Evolutionary conservation across 352 stramenopile species (phyloP), one percentile per base, ranked within the genome.

Genomic region (Phytophthora tentaculata): DNA sequence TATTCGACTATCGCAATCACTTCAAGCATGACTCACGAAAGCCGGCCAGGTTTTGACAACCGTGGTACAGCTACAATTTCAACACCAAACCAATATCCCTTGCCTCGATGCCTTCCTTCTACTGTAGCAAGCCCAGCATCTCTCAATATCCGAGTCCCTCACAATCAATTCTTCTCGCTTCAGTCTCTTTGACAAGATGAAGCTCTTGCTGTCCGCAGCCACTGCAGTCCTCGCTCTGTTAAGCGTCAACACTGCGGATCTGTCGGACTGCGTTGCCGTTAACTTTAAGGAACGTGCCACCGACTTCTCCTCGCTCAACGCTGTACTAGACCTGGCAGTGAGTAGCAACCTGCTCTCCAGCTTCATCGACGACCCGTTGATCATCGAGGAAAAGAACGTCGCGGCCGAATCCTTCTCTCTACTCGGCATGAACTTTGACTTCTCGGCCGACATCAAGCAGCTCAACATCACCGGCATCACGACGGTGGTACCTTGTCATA

Each of bases 241-340:
- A 8, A 39, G 9, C 9, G 45, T 39, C 19, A 37, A 69, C 14
- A 53, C 61, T 16, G 55, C 62, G 12, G 52, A 54, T 10, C 39
- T 64, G 48, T 66, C 67, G 10, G 44, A 71, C 45, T 71, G 68
- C 39, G 68, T 75, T 17, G 57, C 44, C 39, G 13, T 80, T 48
- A 69, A 77, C 69, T 80, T 75, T 44, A 73, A 51, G 28, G 44
- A 72, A 47, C 53, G 59, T 20, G 44, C 50, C 16, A 47, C 58
- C 20, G 67, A 79, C 59, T 72, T 81, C 47, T 54, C 47, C 17
- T 67, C 66, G 3, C 65, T 81, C 58, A 81, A 81, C 60, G 45
- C 47, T 16, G 64, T 81, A 17, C 19, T 79, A 29, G 67, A 72
- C 61, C 14, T 79, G 29, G 70, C 70, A 13, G 62, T 74, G 49